These are phyloP conservation scores for Boletus reticulatus DNA, from an alignment of 768 basidiomycete species.

Conservation along the genomic window DNA sequence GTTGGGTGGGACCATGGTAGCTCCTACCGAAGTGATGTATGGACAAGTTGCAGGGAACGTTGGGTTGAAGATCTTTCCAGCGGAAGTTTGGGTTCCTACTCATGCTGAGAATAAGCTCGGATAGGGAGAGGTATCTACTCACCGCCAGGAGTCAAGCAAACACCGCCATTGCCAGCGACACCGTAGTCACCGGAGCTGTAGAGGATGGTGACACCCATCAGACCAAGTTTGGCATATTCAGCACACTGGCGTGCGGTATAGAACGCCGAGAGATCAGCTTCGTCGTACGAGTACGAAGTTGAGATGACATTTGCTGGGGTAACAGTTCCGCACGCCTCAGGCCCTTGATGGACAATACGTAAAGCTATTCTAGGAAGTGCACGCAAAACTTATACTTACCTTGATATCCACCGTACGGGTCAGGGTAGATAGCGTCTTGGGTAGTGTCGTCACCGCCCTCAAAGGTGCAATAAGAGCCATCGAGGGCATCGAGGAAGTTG, in stretches of 20 bases:
- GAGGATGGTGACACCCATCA: constrained; percentile 41
- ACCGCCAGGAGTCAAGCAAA: not conserved
- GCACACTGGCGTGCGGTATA: constrained; percentile 42
- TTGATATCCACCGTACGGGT: constrained; percentile 24
- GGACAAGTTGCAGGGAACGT: constrained; percentile 48
- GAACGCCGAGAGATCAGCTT: constrained; percentile 33
- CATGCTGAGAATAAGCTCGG: too few relatives aligned
- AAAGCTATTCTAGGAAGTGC: not conserved
- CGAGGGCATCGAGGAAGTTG: constrained; percentile 36
- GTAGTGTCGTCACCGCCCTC: constrained; percentile 35
- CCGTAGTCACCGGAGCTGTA: constrained; percentile 46
- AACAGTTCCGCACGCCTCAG: constrained; percentile 38
- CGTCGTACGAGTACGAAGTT: constrained; percentile 39
- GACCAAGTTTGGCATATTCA: constrained; percentile 46
- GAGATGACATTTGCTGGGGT: constrained; percentile 39
- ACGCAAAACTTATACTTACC: constrained; percentile 4
- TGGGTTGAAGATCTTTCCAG: constrained; percentile 53
- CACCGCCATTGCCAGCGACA: constrained; percentile 35
- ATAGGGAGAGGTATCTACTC: too few relatives aligned
- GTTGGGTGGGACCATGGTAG: constrained; percentile 42
- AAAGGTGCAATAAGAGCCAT: constrained; percentile 32
- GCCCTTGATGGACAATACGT: constrained; percentile 8
- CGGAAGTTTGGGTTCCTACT: constrained; percentile 22
- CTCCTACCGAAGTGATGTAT: constrained; percentile 51
- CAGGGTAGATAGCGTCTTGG: constrained; percentile 28